Percentiles rank a stretch among this genome's conserved stretches.
Conservation (phyloP, 2,329 filamentous ascomycete genomes). For the Arthrobotrys sphaeroides region DNA sequence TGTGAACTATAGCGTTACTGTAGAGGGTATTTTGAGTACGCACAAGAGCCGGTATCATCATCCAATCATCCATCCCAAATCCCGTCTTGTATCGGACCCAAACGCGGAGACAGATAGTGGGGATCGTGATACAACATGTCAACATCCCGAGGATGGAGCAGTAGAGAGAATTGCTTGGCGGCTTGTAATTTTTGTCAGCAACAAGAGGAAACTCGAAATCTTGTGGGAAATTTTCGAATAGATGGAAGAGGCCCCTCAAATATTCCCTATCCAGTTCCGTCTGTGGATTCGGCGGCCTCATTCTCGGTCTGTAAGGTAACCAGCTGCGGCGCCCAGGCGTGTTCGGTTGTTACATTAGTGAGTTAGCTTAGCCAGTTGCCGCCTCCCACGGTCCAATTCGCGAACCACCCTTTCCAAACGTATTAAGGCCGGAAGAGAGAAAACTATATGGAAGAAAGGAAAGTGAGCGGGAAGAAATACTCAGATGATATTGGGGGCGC, state of each 20-base stretch:
- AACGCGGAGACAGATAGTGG: conserved; percentile 9
- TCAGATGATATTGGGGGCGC: not conserved
- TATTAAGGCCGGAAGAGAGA: not conserved
- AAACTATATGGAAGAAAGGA: not conserved
- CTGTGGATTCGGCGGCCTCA: conserved; percentile 32
- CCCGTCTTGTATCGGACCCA: conserved; percentile 24
- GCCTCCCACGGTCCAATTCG: not conserved
- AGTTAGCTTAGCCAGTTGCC: not conserved
- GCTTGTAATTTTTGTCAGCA: conserved; percentile 2
- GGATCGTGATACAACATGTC: not conserved
- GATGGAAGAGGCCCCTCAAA: conserved; percentile 9
- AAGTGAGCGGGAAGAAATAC: not conserved
- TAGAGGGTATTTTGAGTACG: not conserved
- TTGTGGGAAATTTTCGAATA: conserved; percentile 29
- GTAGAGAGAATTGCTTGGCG: conserved; percentile 29
- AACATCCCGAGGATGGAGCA: not conserved
- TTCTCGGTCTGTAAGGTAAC: not conserved
- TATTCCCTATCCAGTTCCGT: conserved; percentile 37
- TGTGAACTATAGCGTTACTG: not conserved
- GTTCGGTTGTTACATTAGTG: conserved; percentile 7
- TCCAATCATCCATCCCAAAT: conserved; percentile 39
- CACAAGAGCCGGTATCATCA: conserved; percentile 42
- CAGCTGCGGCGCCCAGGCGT: conserved; percentile 62
- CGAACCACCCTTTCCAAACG: not conserved
- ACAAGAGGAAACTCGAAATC: conserved; percentile 40